Conservation (phyloP, 2,329 filamentous ascomycete species). For the Tolypocladium pustulatum region DNA sequence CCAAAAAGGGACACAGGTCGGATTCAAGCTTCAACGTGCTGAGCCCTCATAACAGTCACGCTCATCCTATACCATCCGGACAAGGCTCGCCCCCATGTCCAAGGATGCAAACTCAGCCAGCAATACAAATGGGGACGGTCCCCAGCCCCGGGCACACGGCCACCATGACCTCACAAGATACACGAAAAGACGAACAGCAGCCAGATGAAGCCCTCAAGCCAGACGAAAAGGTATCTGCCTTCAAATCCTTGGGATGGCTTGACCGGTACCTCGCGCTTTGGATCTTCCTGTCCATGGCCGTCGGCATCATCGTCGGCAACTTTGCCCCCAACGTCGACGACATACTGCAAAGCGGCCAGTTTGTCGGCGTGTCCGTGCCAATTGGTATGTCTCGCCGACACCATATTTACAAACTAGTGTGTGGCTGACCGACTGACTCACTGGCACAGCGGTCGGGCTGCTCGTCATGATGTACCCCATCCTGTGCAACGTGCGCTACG, state of each 20-base stretch:
- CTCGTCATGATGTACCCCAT: conserved; percentile 95
- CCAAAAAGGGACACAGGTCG: too few species aligned
- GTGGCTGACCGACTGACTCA: background rate
- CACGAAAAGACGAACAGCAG: background rate
- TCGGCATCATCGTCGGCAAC: conserved; percentile 68
- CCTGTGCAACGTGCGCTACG: conserved; percentile 74
- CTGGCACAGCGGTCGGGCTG: conserved; percentile 56
- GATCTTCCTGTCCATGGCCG: conserved; percentile 69
- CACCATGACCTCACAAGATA: background rate
- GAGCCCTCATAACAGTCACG: too few species aligned
- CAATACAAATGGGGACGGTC: background rate
- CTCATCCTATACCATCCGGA: too few species aligned
- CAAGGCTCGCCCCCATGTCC: background rate
- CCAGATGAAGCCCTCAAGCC: background rate
- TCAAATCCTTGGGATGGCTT: conserved; percentile 46
- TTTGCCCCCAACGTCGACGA: conserved; percentile 54
- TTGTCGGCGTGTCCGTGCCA: conserved; percentile 58
- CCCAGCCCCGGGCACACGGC: background rate
- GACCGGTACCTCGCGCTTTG: conserved; percentile 57
- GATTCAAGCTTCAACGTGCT: background rate
- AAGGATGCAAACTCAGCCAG: background rate
- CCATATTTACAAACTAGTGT: background rate
- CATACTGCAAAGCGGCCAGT: conserved; percentile 58
- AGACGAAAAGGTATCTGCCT: conserved; percentile 22
- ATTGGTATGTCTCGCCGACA: conserved; percentile 37